Conservation (phyloP, 768 basidiomycete genomes). For the Dacryopinax spathularia region DNA sequence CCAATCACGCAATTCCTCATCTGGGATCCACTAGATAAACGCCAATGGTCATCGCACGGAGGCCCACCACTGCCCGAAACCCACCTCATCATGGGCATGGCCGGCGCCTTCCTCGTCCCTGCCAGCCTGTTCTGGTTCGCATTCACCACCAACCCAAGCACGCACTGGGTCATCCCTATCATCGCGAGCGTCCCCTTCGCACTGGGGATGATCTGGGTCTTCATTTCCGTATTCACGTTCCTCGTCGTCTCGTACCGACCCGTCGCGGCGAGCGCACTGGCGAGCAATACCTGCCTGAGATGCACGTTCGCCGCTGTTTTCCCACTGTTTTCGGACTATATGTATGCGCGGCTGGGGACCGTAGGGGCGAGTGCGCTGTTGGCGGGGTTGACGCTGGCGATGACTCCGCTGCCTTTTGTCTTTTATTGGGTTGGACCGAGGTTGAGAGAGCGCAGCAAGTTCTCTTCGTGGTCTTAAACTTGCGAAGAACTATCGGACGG, state of each 20-base stretch:
- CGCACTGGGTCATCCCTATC: slow-evolving; percentile 57
- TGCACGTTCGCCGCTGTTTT: slow-evolving; percentile 49
- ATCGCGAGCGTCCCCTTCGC: slow-evolving; percentile 56
- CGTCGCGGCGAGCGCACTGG: slow-evolving; percentile 42
- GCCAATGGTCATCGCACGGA: slow-evolving; percentile 32
- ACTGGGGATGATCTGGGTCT: slow-evolving; percentile 44
- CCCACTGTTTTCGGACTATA: slow-evolving; percentile 40
- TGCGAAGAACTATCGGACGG: background rate
- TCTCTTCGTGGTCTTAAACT: background rate
- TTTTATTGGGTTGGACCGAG: slow-evolving; percentile 25
- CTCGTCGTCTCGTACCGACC: slow-evolving; percentile 49
- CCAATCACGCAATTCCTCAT: slow-evolving; percentile 35
- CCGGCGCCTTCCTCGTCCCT: slow-evolving; percentile 40
- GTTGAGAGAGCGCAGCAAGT: background rate
- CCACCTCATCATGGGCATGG: slow-evolving; percentile 45
- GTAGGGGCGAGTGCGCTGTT: slow-evolving; percentile 44
- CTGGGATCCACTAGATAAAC: slow-evolving; percentile 40
- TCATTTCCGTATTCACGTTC: slow-evolving; percentile 53
- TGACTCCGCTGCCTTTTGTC: slow-evolving; percentile 42
- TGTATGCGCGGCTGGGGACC: slow-evolving; percentile 41
- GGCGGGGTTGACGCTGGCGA: slow-evolving; percentile 35
- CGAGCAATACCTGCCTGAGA: slow-evolving; percentile 52
- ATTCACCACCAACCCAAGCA: slow-evolving; percentile 38
- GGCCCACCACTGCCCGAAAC: slow-evolving; percentile 49
- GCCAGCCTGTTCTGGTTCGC: slow-evolving; percentile 55